A percentile compares a stretch with the other conserved stretches of the same genome.
Evolutionary conservation across 2,329 filamentous ascomycete genomes (phyloP).

Genomic region (Pseudogymnoascus destructans): DNA sequence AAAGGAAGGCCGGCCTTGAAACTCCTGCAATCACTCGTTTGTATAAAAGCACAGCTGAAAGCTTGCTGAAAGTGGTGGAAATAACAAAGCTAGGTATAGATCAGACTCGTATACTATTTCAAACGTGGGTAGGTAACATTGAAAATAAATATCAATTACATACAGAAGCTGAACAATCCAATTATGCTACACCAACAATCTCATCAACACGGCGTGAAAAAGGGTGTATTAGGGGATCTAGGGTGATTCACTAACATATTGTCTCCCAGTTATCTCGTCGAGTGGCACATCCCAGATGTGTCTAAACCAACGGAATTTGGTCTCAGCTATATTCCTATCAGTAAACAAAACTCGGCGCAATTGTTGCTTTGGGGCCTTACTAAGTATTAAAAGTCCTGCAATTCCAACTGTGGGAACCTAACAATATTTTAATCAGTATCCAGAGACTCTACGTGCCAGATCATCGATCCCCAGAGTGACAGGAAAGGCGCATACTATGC

Average conservation of each 20-base stretch:
- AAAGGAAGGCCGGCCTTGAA: neutral
- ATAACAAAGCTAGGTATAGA: neutral
- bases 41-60: neutral
- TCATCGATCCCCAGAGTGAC: neutral
- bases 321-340: neutral
- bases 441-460: neutral
- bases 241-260: neutral
- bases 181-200: neutral
- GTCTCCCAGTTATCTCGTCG: neutral
- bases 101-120: neutral
- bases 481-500: neutral
- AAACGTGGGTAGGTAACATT: neutral
- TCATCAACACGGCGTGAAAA: neutral
- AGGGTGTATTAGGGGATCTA: neutral
- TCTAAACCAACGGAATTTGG: constrained; percentile 2
- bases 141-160: neutral
- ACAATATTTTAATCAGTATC: neutral
- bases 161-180: neutral
- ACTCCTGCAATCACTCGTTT: neutral
- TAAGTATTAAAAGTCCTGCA: neutral
- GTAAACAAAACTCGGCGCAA: neutral
- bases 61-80: neutral
- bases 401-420: neutral
- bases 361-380: neutral
- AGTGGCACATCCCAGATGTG: constrained; percentile 6